Evolutionary conservation across 148 eudicot species (phyloP).

Genomic region (Mesembryanthemum crystallinum): DNA sequence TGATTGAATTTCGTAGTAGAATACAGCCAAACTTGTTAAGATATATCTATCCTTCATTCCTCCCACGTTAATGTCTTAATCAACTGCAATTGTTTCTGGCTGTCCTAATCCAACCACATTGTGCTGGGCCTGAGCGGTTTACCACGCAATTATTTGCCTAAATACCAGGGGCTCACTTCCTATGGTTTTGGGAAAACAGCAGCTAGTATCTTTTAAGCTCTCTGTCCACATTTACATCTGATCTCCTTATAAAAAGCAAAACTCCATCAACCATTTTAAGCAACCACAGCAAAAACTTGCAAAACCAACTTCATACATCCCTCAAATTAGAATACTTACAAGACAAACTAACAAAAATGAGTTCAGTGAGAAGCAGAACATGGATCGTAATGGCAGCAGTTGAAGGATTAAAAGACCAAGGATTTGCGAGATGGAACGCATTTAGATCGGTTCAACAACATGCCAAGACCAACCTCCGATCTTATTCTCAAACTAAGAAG

Average conservation of each 20-base stretch:
- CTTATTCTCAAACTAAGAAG: conserved; percentile 19
- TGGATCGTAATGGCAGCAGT: conserved; percentile 24
- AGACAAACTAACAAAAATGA: conserved; percentile 1
- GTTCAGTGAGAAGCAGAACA: conserved; percentile 11
- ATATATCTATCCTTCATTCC: too few species aligned
- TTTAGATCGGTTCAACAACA: conserved; percentile 18
- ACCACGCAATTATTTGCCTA: neutral
- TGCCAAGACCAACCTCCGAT: conserved; percentile 10
- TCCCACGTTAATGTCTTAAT: too few species aligned
- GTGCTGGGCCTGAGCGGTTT: too few species aligned
- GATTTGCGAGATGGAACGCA: conserved; percentile 27
- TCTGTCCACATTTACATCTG: neutral
- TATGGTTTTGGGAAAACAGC: neutral
- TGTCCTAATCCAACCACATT: too few species aligned
- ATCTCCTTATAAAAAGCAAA: neutral
- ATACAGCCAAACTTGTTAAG: too few species aligned
- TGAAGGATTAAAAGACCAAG: conserved; percentile 31
- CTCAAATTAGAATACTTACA: too few species aligned
- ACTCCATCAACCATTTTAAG: neutral
- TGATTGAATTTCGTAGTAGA: too few species aligned
- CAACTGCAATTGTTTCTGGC: neutral
- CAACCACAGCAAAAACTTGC: neutral
- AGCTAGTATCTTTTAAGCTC: neutral
- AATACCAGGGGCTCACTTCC: conserved; percentile 10
- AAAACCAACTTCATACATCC: too few species aligned